These are phyloP conservation scores for Ambrosia trifida DNA, from an alignment of 129 eudicot genomes.

Conservation along the genomic window DNA sequence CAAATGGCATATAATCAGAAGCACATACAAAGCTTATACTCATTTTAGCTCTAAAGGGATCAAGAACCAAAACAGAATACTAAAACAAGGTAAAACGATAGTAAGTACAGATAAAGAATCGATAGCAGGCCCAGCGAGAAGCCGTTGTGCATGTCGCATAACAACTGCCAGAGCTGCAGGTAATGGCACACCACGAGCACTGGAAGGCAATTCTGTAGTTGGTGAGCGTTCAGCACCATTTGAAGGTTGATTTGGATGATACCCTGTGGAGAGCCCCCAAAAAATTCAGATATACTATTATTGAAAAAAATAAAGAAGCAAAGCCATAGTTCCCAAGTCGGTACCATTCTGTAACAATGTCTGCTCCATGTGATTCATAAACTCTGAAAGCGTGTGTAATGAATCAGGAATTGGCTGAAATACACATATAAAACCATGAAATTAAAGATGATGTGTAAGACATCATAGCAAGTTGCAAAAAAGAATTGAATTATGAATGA, in stretches of 20 bases:
- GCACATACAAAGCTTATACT: background rate
- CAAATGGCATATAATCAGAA: constrained; percentile 35
- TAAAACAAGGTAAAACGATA: constrained; percentile 1
- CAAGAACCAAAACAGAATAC: background rate
- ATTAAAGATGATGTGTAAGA: constrained; percentile 1
- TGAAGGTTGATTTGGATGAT: constrained; percentile 53
- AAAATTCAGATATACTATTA: background rate
- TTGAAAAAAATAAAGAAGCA: background rate
- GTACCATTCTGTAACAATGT: constrained; percentile 70
- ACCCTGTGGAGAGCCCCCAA: constrained; percentile 38
- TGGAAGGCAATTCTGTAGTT: constrained; percentile 51
- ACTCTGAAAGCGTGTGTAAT: constrained; percentile 72
- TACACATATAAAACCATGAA: constrained; percentile 14
- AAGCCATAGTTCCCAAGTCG: background rate
- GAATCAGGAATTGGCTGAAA: constrained; percentile 95
- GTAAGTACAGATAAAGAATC: constrained; percentile 71
- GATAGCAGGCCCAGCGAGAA: constrained; percentile 61
- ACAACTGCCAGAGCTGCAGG: constrained; percentile 66
- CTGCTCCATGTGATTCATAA: constrained; percentile 81
- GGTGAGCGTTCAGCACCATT: constrained; percentile 36
- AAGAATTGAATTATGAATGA: background rate
- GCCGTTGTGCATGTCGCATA: constrained; percentile 69
- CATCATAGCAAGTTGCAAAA: constrained; percentile 10
- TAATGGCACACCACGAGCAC: constrained; percentile 61
- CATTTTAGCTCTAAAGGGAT: background rate